Evolutionary conservation across 2,329 filamentous ascomycete genomes (phyloP).

Genomic region (Nigrospora sphaerica): DNA sequence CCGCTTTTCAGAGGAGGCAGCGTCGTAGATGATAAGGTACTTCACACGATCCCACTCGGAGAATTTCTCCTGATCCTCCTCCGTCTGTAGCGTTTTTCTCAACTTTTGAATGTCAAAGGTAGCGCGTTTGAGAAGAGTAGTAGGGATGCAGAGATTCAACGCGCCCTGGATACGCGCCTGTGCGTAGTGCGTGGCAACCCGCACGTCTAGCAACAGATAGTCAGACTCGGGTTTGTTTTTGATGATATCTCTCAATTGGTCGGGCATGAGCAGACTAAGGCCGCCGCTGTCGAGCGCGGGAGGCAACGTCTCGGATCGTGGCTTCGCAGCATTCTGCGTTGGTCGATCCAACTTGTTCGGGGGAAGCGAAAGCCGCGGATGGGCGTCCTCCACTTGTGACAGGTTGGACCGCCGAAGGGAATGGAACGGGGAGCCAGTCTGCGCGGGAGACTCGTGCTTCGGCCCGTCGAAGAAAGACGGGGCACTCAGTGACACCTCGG

Average conservation of each 20-base stretch:
- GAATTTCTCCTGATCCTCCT: constrained; percentile 65
- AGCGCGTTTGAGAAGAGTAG: constrained; percentile 81
- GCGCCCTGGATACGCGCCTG: constrained; percentile 70
- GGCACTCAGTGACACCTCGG: constrained; percentile 37
- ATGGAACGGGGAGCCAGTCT: constrained; percentile 24
- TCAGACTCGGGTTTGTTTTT: constrained; percentile 29
- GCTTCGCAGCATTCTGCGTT: constrained; percentile 14
- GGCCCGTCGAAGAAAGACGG: constrained; percentile 33
- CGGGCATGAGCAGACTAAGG: constrained; percentile 44
- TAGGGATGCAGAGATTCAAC: constrained; percentile 89
- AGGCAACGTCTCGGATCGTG: constrained; percentile 47
- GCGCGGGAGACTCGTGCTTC: constrained; percentile 38
- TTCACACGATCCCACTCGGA: constrained; percentile 66
- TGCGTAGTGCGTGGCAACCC: constrained; percentile 77
- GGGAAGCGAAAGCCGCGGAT: constrained; percentile 48
- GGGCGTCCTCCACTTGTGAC: constrained; percentile 40
- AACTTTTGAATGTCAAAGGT: constrained; percentile 88
- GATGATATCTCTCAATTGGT: constrained; percentile 50
- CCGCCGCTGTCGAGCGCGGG: constrained; percentile 35
- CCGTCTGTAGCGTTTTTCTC: constrained; percentile 74
- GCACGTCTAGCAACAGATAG: constrained; percentile 72
- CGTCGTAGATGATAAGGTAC: constrained; percentile 83
- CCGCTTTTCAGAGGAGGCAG: constrained; percentile 65
- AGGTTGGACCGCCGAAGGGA: constrained; percentile 21
- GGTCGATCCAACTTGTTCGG: constrained; percentile 37